A percentile compares a stretch with the other conserved stretches of the same genome.
Evolutionary conservation across 2,329 filamentous ascomycete species (phyloP).

Genomic region (Fusarium irregulare): DNA sequence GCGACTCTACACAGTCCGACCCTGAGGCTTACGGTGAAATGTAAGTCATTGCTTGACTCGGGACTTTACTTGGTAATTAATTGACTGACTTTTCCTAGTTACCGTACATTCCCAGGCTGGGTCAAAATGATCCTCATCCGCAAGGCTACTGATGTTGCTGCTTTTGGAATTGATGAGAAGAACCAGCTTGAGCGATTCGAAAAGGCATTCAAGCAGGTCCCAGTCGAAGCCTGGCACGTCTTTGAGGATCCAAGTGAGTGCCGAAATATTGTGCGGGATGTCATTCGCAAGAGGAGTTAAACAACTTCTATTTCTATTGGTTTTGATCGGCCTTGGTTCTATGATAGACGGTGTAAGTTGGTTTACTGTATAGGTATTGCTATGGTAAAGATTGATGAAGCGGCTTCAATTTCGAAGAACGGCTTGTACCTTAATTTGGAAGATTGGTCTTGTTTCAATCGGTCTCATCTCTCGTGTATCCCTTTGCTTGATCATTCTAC

Average conservation of each 20-base stretch:
- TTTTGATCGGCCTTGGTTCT: not conserved
- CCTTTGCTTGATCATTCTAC: not conserved
- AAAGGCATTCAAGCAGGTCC: constrained; percentile 81
- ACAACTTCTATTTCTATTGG: not conserved
- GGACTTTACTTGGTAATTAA: not conserved
- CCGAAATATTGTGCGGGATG: constrained; percentile 46
- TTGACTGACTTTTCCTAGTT: constrained; percentile 54
- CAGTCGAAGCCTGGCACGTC: constrained; percentile 78
- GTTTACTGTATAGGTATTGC: not conserved
- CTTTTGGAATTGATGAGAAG: constrained; percentile 75
- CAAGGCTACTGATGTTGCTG: constrained; percentile 80
- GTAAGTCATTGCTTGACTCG: constrained; percentile 55
- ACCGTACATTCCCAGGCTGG: constrained; percentile 77
- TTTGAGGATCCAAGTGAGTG: constrained; percentile 83
- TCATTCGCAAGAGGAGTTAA: constrained; percentile 33
- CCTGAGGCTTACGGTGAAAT: constrained; percentile 90
- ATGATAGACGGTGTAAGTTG: not conserved
- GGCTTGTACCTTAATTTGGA: not conserved
- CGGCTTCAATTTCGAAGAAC: not conserved
- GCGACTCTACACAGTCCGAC: constrained; percentile 91
- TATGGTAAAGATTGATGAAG: not conserved
- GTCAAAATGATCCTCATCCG: constrained; percentile 86
- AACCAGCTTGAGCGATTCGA: constrained; percentile 82
- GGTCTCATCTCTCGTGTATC: not conserved
- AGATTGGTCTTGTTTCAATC: not conserved